These are phyloP conservation scores for Mucor piriformis DNA, from an alignment of 371 early-diverging fungal species.

Conservation along the genomic window DNA sequence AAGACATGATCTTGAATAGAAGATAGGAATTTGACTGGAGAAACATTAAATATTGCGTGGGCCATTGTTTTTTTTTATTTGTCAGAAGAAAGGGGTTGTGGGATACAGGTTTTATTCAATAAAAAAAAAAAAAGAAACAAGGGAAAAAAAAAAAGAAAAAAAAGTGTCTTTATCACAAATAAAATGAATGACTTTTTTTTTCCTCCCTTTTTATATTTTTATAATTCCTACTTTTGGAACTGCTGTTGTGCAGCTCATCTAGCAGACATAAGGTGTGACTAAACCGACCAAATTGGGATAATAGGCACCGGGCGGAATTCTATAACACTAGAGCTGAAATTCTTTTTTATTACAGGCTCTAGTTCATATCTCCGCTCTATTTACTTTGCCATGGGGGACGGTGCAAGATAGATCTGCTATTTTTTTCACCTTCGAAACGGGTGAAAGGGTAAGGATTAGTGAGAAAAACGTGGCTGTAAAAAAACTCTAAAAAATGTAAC, in stretches of 20 bases:
- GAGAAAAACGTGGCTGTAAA: neutral
- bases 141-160: slow-evolving; percentile 2
- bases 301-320: slow-evolving; percentile 19
- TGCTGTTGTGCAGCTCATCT: neutral
- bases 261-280: slow-evolving; percentile 7
- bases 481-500: neutral
- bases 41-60: slow-evolving; percentile 19
- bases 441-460: neutral
- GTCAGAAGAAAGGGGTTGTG: neutral
- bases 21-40: slow-evolving; percentile 21
- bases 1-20: slow-evolving; percentile 24
- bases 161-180: slow-evolving; percentile 4
- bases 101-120: neutral
- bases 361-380: neutral
- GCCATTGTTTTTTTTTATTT: slow-evolving; percentile 13
- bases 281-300: slow-evolving; percentile 4
- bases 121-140: slow-evolving; percentile 1
- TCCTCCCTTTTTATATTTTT: slow-evolving; percentile 4
- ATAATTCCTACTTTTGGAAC: neutral
- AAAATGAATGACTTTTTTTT: slow-evolving; percentile 3
- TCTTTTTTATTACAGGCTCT: slow-evolving; percentile 1
- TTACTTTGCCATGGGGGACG: neutral
- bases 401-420: too few species aligned
- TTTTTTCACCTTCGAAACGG: too few species aligned
- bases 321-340: neutral